These are phyloP conservation scores for Lycium barbarum DNA, from an alignment of 257 asterid species.

Conservation along the genomic window DNA sequence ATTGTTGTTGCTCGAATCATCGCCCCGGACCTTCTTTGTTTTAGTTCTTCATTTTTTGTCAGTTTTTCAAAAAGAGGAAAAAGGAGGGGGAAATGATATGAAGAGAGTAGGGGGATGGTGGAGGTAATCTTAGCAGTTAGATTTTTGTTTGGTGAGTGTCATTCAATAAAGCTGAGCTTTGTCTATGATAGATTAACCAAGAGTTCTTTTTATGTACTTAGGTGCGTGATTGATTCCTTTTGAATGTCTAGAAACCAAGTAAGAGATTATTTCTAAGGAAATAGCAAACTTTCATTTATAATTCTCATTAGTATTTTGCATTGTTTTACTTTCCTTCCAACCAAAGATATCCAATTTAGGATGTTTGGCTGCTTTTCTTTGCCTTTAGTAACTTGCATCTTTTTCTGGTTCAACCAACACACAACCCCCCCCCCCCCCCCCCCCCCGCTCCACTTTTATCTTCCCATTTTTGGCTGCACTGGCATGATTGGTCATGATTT, in stretches of 20 bases:
- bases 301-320: background rate
- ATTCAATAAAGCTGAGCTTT: slow-evolving; percentile 46
- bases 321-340: background rate
- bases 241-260: background rate
- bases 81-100: background rate
- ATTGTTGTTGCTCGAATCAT: background rate
- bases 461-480: background rate
- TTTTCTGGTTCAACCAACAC: background rate
- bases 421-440: background rate
- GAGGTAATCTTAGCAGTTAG: slow-evolving; percentile 29
- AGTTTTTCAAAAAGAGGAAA: slow-evolving; percentile 22
- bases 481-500: background rate
- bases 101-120: background rate
- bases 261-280: background rate
- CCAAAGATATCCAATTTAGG: background rate
- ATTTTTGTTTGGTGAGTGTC: slow-evolving; percentile 32
- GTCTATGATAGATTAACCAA: slow-evolving; percentile 21
- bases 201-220: background rate
- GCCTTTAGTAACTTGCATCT: background rate
- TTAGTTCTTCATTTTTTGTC: slow-evolving; percentile 26
- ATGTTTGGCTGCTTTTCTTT: slow-evolving; percentile 21
- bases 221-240: slow-evolving; percentile 20
- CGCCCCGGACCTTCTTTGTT: slow-evolving; percentile 21
- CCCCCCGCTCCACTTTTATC: background rate
- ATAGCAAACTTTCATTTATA: background rate